Evolutionary conservation across 208 protist genomes (phyloP).

Genomic region (Trypanosoma conorhini): DNA sequence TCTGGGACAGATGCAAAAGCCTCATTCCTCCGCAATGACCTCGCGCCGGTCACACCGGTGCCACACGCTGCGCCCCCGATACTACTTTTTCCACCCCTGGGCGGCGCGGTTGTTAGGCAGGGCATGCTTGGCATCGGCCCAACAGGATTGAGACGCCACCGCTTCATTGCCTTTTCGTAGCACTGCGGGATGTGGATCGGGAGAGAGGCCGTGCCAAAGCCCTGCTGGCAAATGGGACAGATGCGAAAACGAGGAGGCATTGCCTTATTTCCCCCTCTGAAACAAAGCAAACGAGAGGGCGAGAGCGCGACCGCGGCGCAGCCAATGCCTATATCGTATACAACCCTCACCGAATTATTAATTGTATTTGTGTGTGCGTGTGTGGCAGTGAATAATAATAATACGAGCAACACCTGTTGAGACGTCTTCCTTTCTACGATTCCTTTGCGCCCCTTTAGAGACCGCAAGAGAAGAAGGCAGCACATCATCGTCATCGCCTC

Average conservation of each 20-base stretch:
- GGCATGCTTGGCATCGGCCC: slow-evolving; percentile 86
- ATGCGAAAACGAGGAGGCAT: slow-evolving; percentile 76
- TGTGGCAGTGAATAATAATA: not conserved
- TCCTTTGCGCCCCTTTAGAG: not conserved
- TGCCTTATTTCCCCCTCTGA: slow-evolving; percentile 27
- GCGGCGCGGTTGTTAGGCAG: not conserved
- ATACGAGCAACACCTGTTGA: not conserved
- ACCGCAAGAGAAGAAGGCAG: slow-evolving; percentile 16
- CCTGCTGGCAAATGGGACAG: slow-evolving; percentile 75
- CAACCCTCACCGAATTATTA: not conserved
- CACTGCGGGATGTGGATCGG: slow-evolving; percentile 89
- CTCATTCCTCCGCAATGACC: slow-evolving; percentile 33
- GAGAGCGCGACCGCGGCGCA: not conserved
- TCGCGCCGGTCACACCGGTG: slow-evolving; percentile 44
- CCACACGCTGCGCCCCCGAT: slow-evolving; percentile 40
- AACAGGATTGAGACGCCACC: slow-evolving; percentile 70
- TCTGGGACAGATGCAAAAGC: slow-evolving; percentile 18
- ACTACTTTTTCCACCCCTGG: slow-evolving; percentile 4
- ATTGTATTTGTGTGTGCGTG: not conserved
- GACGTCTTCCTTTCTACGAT: not conserved
- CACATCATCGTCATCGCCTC: not conserved
- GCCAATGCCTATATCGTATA: not conserved
- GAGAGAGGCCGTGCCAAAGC: slow-evolving; percentile 83
- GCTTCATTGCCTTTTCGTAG: slow-evolving; percentile 87
- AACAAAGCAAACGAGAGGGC: not conserved